Percentiles rank a stretch among this genome's conserved stretches.
phyloP scores from a whole-genome alignment of 2,329 filamentous ascomycete genomes.

The Aspergillus flavus region DNA sequence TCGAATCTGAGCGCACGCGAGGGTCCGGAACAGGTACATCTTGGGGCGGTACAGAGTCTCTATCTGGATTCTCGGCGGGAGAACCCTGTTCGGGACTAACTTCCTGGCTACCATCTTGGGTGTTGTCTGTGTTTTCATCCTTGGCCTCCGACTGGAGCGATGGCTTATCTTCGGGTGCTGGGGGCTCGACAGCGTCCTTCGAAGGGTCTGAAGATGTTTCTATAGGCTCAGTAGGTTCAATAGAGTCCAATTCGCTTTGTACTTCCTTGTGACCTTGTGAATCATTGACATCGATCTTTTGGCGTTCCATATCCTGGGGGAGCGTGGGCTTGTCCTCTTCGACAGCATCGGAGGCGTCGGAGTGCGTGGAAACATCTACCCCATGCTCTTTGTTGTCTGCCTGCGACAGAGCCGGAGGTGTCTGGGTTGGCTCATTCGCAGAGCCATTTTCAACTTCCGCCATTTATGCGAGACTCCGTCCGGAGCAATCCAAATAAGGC shows the following conservation, averaged over 20 bases:
- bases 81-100: constrained; percentile 17
- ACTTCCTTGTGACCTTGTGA: constrained; percentile 11
- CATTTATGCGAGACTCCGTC: constrained; percentile 44
- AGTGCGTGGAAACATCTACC: constrained; percentile 29
- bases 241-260: constrained; percentile 13
- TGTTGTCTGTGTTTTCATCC: constrained; percentile 16
- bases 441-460: constrained; percentile 44
- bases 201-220: constrained; percentile 29
- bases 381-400: constrained; percentile 32
- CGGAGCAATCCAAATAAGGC: constrained; percentile 31
- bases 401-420: constrained; percentile 29
- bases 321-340: constrained; percentile 37
- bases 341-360: constrained; percentile 28
- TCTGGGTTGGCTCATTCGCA: constrained; percentile 33
- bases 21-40: constrained; percentile 27
- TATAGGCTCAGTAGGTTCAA: constrained; percentile 24
- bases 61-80: constrained; percentile 20
- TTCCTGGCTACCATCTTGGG: constrained; percentile 19
- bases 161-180: constrained; percentile 24
- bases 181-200: constrained; percentile 27
- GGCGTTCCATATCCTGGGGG: constrained; percentile 32
- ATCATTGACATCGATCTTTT: constrained; percentile 29
- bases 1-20: constrained; percentile 61
- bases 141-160: constrained; percentile 24
- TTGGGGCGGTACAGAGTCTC: constrained; percentile 22